Conservation (phyloP, 257 asterid genomes). For the Plantago major region DNA sequence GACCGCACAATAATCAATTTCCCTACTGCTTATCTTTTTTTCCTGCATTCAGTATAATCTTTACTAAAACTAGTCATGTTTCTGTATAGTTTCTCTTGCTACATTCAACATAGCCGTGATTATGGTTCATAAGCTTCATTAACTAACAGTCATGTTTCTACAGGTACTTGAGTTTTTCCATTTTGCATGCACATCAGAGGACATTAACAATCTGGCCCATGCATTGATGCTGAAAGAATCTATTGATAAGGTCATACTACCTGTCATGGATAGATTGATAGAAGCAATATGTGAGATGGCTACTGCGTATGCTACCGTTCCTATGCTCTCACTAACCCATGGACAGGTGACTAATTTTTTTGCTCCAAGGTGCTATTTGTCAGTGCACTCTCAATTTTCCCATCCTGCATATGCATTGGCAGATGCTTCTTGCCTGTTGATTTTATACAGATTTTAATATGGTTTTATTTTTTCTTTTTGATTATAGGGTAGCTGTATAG, state of each 20-base stretch:
- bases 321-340: conserved; percentile 62
- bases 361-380: neutral
- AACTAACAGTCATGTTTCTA: conserved; percentile 8
- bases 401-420: neutral
- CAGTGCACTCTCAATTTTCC: neutral
- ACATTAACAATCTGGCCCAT: conserved; percentile 48
- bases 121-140: no score
- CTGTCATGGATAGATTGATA: conserved; percentile 44
- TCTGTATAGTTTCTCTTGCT: no score
- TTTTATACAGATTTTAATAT: neutral
- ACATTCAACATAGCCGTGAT: no score
- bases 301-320: conserved; percentile 35
- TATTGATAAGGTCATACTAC: conserved; percentile 31
- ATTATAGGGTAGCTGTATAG: no score
- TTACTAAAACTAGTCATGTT: no score
- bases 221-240: conserved; percentile 54
- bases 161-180: conserved; percentile 57
- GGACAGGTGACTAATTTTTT: conserved; percentile 39
- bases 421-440: neutral
- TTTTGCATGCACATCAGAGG: conserved; percentile 55
- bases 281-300: conserved; percentile 34
- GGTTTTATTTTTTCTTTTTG: neutral
- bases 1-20: no score
- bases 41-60: neutral
- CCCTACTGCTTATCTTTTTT: neutral